A percentile compares a stretch with the other conserved stretches of the same genome.
phyloP scores from a whole-genome alignment of 1,139 yeast genomes.

The Geotrichum siamense region DNA sequence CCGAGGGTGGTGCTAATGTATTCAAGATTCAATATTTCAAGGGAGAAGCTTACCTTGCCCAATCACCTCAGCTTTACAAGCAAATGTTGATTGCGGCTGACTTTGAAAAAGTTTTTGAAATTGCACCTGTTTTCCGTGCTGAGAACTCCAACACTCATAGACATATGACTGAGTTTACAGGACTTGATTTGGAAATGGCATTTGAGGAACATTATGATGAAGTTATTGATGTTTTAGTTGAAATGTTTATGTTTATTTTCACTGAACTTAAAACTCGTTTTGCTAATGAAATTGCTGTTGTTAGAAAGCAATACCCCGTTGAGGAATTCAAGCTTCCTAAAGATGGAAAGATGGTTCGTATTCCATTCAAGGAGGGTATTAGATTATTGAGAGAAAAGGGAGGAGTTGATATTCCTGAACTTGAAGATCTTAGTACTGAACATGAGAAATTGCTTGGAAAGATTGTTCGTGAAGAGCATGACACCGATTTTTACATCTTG shows the following conservation, averaged over 20 bases:
- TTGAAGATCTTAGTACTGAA: conserved; percentile 87
- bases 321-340: conserved; percentile 90
- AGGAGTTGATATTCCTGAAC: conserved; percentile 72
- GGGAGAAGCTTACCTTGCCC: conserved; percentile 88
- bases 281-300: conserved; percentile 76
- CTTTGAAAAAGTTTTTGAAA: conserved; percentile 90
- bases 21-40: conserved; percentile 91
- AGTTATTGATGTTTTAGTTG: conserved; percentile 75
- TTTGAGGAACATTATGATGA: conserved; percentile 98
- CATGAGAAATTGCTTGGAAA: conserved; percentile 90
- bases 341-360: conserved; percentile 69
- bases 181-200: conserved; percentile 96
- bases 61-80: conserved; percentile 95
- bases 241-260: conserved; percentile 83
- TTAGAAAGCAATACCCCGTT: conserved; percentile 92
- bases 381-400: conserved; percentile 76
- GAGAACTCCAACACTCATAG: conserved; percentile 98
- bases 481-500: conserved; percentile 94
- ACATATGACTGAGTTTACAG: conserved; percentile 98
- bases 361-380: conserved; percentile 88
- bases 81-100: conserved; percentile 98
- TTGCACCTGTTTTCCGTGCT: conserved; percentile 98
- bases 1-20: conserved; percentile 97
- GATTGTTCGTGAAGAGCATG: conserved; percentile 84
- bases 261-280: conserved; percentile 72